These are phyloP conservation scores for Ploettnerulaceae sp. DNA, from an alignment of 2,329 filamentous ascomycete species.

Conservation along the genomic window DNA sequence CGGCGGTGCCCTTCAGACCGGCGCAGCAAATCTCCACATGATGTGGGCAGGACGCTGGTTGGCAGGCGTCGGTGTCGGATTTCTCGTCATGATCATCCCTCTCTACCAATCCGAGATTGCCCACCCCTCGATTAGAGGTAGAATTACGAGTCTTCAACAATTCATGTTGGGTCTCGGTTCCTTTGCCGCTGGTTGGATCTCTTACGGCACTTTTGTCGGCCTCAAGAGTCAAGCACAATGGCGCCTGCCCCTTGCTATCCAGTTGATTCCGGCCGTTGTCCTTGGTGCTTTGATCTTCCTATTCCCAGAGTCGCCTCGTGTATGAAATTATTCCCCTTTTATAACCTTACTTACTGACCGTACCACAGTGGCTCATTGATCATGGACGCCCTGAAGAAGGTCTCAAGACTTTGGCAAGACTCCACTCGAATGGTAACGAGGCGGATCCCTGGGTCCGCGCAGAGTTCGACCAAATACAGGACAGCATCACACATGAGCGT, in stretches of 20 bases:
- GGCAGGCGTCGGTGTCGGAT: constrained; percentile 57
- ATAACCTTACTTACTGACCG: not conserved
- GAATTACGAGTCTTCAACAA: constrained; percentile 69
- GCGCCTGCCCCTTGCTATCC: constrained; percentile 43
- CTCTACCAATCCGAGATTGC: constrained; percentile 72
- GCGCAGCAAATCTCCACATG: constrained; percentile 51
- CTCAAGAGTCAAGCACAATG: constrained; percentile 34
- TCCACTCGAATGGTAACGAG: constrained; percentile 56
- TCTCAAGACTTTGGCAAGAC: constrained; percentile 50
- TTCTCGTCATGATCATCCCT: constrained; percentile 43
- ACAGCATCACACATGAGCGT: constrained; percentile 56
- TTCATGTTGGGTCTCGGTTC: constrained; percentile 78
- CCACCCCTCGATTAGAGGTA: constrained; percentile 69
- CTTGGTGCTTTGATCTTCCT: constrained; percentile 50
- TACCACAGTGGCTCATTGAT: constrained; percentile 53
- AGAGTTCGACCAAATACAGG: constrained; percentile 59
- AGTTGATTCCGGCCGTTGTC: constrained; percentile 54
- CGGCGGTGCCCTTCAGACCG: constrained; percentile 70
- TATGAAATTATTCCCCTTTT: constrained; percentile 5
- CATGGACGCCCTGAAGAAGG: constrained; percentile 52
- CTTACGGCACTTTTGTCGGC: constrained; percentile 50
- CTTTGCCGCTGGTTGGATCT: constrained; percentile 68
- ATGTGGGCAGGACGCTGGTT: constrained; percentile 67
- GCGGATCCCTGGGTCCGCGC: constrained; percentile 57
- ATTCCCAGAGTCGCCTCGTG: constrained; percentile 54